These are phyloP conservation scores for Monosporozyma unispora DNA, from an alignment of 805 yeast genomes.

Conservation along the genomic window DNA sequence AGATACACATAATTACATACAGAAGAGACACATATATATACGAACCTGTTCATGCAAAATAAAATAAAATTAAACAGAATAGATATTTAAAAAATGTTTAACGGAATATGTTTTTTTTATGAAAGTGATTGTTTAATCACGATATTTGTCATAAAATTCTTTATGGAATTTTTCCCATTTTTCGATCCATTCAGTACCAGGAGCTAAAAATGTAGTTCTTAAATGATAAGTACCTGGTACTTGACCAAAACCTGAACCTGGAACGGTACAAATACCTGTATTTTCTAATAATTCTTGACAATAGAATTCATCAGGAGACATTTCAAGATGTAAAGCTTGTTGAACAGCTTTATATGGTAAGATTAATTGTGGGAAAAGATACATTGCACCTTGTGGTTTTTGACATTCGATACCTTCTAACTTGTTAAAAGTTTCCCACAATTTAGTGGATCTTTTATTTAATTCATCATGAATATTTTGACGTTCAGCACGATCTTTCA, in stretches of 20 bases:
- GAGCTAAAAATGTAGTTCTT: constrained; percentile 94
- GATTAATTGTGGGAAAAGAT: constrained; percentile 73
- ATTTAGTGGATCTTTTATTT: constrained; percentile 48
- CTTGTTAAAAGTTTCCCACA: constrained; percentile 60
- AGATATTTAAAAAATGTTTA: no score
- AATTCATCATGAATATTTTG: constrained; percentile 52
- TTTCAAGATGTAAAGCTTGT: constrained; percentile 46
- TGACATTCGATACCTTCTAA: constrained; percentile 83
- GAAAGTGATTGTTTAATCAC: constrained; percentile 14
- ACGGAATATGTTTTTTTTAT: no score
- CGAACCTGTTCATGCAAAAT: no score
- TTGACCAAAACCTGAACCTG: constrained; percentile 97
- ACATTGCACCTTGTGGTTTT: constrained; percentile 96
- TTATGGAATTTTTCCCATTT: constrained; percentile 74
- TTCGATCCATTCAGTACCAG: constrained; percentile 83
- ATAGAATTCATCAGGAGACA: constrained; percentile 79
- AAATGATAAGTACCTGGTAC: constrained; percentile 81
- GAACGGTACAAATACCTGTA: constrained; percentile 95
- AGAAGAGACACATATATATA: no score
- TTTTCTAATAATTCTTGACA: constrained; percentile 72
- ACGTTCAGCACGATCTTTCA: constrained; percentile 55
- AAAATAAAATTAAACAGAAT: no score
- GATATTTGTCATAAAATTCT: constrained; percentile 53
- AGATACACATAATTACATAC: background rate
- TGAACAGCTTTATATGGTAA: constrained; percentile 56